phyloP scores from a whole-genome alignment of 495 filamentous ascomycete genomes.

The Viridothelium virens region DNA sequence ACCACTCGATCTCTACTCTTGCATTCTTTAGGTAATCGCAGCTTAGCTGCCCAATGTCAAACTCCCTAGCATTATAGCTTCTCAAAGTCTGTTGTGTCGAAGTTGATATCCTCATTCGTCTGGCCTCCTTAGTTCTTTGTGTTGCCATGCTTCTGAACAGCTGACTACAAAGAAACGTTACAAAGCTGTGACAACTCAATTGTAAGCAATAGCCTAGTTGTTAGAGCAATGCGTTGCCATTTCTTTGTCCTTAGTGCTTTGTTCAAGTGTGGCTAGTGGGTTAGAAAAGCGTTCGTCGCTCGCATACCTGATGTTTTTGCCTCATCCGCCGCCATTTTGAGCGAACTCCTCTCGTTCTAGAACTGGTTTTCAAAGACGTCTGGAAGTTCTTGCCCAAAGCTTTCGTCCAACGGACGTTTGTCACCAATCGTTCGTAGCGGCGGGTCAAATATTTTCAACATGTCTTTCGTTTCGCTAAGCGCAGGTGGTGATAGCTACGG shows the following conservation, averaged over 20 bases:
- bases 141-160: background rate
- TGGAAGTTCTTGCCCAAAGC: background rate
- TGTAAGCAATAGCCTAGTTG: background rate
- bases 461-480: background rate
- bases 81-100: background rate
- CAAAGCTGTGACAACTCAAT: background rate
- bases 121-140: background rate
- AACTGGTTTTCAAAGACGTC: background rate
- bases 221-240: background rate
- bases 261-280: background rate
- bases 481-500: background rate
- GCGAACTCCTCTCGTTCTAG: background rate
- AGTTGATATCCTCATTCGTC: background rate
- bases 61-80: background rate
- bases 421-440: background rate
- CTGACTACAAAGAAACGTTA: background rate
- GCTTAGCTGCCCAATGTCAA: constrained; percentile 11
- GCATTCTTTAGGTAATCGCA: constrained; percentile 1
- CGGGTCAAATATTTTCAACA: background rate
- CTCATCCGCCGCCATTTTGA: background rate
- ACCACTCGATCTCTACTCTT: constrained; percentile 6
- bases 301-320: background rate
- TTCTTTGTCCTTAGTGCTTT: background rate
- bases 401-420: background rate
- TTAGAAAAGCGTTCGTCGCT: background rate